Base-by-base conservation (phyloP, 1,284 basidiomycete genomes). In the Boletus sp. region DNA sequence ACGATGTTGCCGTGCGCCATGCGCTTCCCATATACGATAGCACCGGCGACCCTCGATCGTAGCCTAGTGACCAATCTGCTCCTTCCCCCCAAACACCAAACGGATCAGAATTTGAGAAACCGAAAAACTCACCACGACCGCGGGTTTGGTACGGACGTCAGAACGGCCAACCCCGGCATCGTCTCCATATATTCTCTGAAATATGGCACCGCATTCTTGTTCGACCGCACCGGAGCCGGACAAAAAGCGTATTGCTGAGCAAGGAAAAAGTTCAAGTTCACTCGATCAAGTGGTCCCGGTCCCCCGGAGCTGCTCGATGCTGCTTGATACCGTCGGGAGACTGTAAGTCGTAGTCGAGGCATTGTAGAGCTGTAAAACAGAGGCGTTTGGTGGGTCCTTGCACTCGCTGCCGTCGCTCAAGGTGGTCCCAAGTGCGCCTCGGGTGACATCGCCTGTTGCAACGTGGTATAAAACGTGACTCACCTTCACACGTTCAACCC, bases 161-260 rank as follows among this genome's bases (percentile, higher is more conserved):
- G 72, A 22, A 65, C 24, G 2, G 54, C 43, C 66, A 69, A 52
- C 4, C 65, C 60, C 0, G 72, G 72, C 12, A 69, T 56, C 20
- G 56, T 55, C 31, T 60, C 51, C 35, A 56, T 15, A 41, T 69
- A 69, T 29, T 68, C 70, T 13, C 11, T 53, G 60, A 48, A 61
- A 73, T 1, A 73, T 20, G 50, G 74, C 13, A 49, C 39, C 0
- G 57, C 68, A 16, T 45, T 57, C 57, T 52, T 64, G 55, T 64
- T 73, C 18, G 66, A 70, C 20, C 70, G 63, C 41, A 74, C 62
- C 2, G 58, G 35, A 73, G 57, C 42, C 67, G 63, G 35, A 72
- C 15, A 27, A 74, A 68, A 5, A 70, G 48, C 1, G 58, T 48
- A 42, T 63, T 63, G 31, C 55, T 59, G 51, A 74, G 57, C 27